Evolutionary conservation across 2,329 filamentous ascomycete genomes (phyloP), one percentile per base, ranked within the genome.

Genomic region (Aspergillus oerlinghausenensis): DNA sequence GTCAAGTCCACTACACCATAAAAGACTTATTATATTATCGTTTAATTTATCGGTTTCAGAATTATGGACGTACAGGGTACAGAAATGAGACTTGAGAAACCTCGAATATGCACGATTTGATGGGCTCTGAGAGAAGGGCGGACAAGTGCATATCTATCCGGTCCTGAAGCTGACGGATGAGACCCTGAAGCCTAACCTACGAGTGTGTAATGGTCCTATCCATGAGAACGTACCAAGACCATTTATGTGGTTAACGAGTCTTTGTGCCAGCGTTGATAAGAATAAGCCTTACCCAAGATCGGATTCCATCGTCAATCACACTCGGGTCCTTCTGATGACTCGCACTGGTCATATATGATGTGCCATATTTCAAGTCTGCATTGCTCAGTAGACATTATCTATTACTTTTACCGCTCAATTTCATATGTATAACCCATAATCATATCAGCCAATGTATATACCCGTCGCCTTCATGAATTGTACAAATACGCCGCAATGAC

Each of bases 401-500:
- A 38, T 38, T 6, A 17, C 32, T 17, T 7, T 17, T 38, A 7
- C 14, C 14, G 17, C 32, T 17, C 32, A 38, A 38, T 38, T 17
- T 38, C 1, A 17, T 38, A 38, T 38, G 32, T 38, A 38, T 38
- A 38, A 17, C 4, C 32, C 32, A 17, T 29, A 4, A 29, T 29
- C 28, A 29, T 3, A 38, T 38, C 32, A 38, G 14, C 11, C 32
- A 10, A 45, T 45, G 42, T 23, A 23, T 45, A 48, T n/a, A 32
- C 17, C 51, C 28, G 32, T n/a, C 40, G 32, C 26, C 26, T 40
- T 60, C 56, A 62, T 4, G 59, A 43, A 54, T 65, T 51, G 49
- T 65, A 65, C 50, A 66, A 47, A 60, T 71, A 72, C 29, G 63
- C 70, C 26, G 70, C 69, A 57, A 73, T 57, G 38, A 71, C 66